phyloP scores from a whole-genome alignment of 208 protist species.

The Acanthamoeba lugdunensis region DNA sequence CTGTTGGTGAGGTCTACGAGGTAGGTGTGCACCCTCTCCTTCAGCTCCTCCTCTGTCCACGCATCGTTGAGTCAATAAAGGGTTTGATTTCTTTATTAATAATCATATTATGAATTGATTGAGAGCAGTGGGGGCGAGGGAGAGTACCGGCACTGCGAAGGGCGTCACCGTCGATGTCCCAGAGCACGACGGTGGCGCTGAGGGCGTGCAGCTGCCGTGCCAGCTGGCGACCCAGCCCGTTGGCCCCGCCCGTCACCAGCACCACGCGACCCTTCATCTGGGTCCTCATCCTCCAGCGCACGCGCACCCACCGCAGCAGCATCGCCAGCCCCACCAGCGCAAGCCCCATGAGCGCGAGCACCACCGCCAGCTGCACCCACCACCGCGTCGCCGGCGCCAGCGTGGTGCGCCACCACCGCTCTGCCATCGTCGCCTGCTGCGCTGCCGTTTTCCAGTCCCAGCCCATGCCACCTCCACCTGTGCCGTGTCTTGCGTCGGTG shows the following conservation, averaged over 20 bases:
- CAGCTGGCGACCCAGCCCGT: constrained; percentile 3
- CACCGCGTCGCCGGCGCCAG: background rate
- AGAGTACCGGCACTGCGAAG: background rate
- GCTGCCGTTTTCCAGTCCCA: too few relatives aligned
- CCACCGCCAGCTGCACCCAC: background rate
- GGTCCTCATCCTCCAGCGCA: background rate
- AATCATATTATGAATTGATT: too few relatives aligned
- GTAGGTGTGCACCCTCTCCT: constrained; percentile 34
- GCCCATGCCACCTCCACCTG: too few relatives aligned
- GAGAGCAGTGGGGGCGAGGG: background rate
- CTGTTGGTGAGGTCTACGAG: constrained; percentile 22
- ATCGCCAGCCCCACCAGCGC: background rate
- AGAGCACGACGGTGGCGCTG: background rate
- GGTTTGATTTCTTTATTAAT: too few relatives aligned
- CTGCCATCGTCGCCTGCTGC: background rate
- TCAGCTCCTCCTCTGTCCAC: background rate
- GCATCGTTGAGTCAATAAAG: too few relatives aligned
- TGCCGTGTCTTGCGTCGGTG: too few relatives aligned
- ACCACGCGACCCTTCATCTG: background rate
- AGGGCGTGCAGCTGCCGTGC: background rate
- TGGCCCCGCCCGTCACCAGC: constrained; percentile 47
- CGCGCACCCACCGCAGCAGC: background rate
- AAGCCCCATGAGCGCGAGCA: background rate
- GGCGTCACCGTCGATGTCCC: constrained; percentile 24
- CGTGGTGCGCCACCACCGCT: background rate